Percentiles rank a stretch among this genome's conserved stretches.
These are phyloP conservation scores for Penicillium sp. DNA, from an alignment of 2,329 filamentous ascomycete species.

Conservation along the genomic window DNA sequence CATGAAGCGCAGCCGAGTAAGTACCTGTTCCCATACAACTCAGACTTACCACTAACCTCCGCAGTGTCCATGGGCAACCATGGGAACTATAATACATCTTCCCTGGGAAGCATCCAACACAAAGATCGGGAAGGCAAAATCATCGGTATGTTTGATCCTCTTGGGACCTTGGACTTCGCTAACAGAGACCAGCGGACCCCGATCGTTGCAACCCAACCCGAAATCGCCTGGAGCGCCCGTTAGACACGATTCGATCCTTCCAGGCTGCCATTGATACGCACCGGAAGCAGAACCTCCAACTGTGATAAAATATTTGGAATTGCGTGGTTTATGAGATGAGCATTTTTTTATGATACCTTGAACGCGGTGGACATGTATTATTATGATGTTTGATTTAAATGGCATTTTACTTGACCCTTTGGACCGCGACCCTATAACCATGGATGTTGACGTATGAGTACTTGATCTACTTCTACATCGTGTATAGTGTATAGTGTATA, in stretches of 20 bases:
- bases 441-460: neutral
- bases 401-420: neutral
- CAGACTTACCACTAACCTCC: slow-evolving; percentile 1
- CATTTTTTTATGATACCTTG: slow-evolving; percentile 7
- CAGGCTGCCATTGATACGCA: slow-evolving; percentile 79
- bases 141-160: slow-evolving; percentile 63
- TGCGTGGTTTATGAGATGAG: neutral
- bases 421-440: neutral
- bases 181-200: slow-evolving; percentile 67
- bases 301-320: neutral
- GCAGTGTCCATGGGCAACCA: slow-evolving; percentile 25
- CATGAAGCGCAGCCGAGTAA: slow-evolving; percentile 80
- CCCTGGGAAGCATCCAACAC: slow-evolving; percentile 74
- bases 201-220: slow-evolving; percentile 89
- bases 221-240: slow-evolving; percentile 79
- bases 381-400: slow-evolving; percentile 4
- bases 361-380: neutral
- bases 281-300: slow-evolving; percentile 46
- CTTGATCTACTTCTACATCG: too few species aligned
- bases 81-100: slow-evolving; percentile 47
- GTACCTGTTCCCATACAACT: slow-evolving; percentile 37
- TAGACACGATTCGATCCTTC: slow-evolving; percentile 89
- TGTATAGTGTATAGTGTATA: neutral
- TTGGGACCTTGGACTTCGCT: neutral
- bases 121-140: slow-evolving; percentile 73